Evolutionary conservation across 2,329 filamentous ascomycete genomes (phyloP), one percentile per base, ranked within the genome.

Genomic region (Colletotrichum sp.): DNA sequence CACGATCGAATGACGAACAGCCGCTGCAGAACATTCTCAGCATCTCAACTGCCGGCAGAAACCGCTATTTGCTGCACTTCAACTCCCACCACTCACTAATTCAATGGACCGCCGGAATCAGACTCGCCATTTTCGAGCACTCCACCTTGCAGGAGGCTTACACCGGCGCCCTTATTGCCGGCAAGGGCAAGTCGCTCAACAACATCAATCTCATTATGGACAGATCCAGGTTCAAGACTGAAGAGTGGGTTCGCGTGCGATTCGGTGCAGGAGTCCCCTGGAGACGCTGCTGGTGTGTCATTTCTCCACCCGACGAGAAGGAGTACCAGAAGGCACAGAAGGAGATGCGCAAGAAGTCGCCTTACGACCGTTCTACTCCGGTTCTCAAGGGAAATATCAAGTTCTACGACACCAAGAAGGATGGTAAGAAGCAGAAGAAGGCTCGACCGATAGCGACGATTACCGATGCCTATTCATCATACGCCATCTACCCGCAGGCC

Each of bases 181-280:
- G 96, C 71, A 99, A 98, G 86, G 97, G 96, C 74, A 98, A 96
- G 84, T 86, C 87, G 2, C 85, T 99, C 70, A 98, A 98, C 87
- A 97, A 96, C 82, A 99, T 99, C 82, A 94, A 94, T 79, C 86
- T 93, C 30, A 96, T 99, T 79, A 94, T 99, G 90, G 95, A 98
- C 80, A 92, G 95, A 64, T 91, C 94, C 24, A 93, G 90, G 72
- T 91, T 95, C 80, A 93, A 93, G 80, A 92, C 95, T 55, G 96
- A 98, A 83, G 96, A 98, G 82, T 99, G 97, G 97, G 96, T 96
- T 21, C 91, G 97, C 78, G 97, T 99, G 68, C 91, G 97, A 76
- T 99, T 99, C 81, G 97, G 97, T 55, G 96, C 97, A 36, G 97
- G 97, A 63, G 98, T 97, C 12, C 96, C 96, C 0, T 99, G 97